These are phyloP conservation scores for Annona squamosa DNA, from an alignment of 164 flowering plant genomes.

Conservation along the genomic window DNA sequence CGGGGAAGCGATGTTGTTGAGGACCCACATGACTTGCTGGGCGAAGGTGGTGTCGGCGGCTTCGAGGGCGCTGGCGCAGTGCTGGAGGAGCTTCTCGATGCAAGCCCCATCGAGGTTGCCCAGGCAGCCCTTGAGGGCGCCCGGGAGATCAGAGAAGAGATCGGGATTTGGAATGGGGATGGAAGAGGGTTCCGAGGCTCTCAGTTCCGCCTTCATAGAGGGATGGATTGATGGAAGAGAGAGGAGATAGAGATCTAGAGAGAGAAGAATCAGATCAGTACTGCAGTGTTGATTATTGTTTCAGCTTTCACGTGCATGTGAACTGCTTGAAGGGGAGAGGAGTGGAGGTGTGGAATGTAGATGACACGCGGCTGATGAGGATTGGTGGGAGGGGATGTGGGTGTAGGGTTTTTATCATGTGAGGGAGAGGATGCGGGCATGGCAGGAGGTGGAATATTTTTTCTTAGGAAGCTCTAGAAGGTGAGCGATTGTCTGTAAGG, in stretches of 20 bases:
- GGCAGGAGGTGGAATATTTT: not conserved
- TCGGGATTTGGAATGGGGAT: slow-evolving; percentile 35
- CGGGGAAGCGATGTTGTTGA: slow-evolving; percentile 69
- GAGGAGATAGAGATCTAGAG: slow-evolving; percentile 4
- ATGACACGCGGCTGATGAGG: slow-evolving; percentile 20
- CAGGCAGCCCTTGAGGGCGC: slow-evolving; percentile 55
- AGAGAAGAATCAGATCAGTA: slow-evolving; percentile 5
- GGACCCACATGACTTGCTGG: slow-evolving; percentile 93
- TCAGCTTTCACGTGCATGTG: slow-evolving; percentile 28
- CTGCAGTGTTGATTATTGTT: not conserved
- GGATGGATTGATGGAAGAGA: not conserved
- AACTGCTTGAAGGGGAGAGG: not conserved
- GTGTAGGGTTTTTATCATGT: slow-evolving; percentile 31
- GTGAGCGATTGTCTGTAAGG: slow-evolving; percentile 5
- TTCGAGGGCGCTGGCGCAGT: slow-evolving; percentile 75
- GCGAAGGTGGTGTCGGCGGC: slow-evolving; percentile 66
- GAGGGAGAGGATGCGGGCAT: slow-evolving; percentile 14
- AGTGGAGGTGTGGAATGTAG: slow-evolving; percentile 8
- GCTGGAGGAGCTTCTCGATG: slow-evolving; percentile 73
- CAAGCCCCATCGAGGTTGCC: slow-evolving; percentile 73
- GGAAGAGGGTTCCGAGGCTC: slow-evolving; percentile 24
- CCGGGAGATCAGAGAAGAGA: slow-evolving; percentile 37
- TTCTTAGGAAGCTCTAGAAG: slow-evolving; percentile 1
- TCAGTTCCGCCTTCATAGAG: slow-evolving; percentile 47
- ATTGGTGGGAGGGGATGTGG: slow-evolving; percentile 30